Base-by-base conservation (phyloP, 129 eudicot species). In the Saposhnikovia divaricata region DNA sequence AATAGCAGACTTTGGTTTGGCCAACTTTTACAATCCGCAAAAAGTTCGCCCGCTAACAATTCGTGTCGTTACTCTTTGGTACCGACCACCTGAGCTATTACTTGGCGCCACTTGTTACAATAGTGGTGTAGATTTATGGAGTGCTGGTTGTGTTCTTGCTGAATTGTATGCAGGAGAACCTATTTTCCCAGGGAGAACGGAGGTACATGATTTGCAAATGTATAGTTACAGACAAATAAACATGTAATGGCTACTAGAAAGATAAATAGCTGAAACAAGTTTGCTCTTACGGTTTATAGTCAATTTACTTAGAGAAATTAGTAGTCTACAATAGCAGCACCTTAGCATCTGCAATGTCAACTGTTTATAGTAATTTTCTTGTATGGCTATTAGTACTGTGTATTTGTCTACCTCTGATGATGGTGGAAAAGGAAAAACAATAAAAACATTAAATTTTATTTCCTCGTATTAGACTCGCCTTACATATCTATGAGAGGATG, bases 1-100 rank as follows among this genome's bases (percentile, higher is more conserved):
- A 87, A 91, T 94, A 77, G 98, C 98, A 6, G 98, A 94, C 81
- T 94, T 94, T 87, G 97, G 98, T 18, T 85, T 89, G 55, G 97
- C 98, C 31, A 91, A 93, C 79, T 87, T 86, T 74, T 91, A 82
- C 72, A 92, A 94, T 82, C 91, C 93, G 79, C 80, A 80, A 79
- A 92, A 87, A 45, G 83, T 44, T 78, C 96, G 84, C 78, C 92
- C 98, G 0, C 80, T 94, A 53, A 91, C 97, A 15, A 94, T 92
- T 77, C 93, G 93, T 48, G 98, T 94, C 40, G 97, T 94, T 61
- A 91, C 97, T 23, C 90, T 94, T 46, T 91, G 98, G 98, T 94
- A 94, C 70, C 90, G 97, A 39, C 96, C 98, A 14, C 98, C 98
- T 9, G 98, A 94, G 81, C 96, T 94, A 38, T 83, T 94, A 76